Evolutionary conservation across 768 basidiomycete genomes (phyloP), one percentile per base, ranked within the genome.

Genomic region (Mycena rosella): DNA sequence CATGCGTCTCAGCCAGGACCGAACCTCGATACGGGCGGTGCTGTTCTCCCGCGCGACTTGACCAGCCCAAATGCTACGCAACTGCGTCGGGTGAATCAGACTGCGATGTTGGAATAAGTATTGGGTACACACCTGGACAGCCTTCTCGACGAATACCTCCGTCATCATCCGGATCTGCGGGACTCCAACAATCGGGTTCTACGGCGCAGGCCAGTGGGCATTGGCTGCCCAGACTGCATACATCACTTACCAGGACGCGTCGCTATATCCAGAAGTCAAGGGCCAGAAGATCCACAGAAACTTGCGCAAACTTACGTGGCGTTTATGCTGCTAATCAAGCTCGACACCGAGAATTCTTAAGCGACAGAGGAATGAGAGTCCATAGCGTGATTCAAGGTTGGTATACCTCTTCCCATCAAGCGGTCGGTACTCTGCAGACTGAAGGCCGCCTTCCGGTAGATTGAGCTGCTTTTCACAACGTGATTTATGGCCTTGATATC

Each of bases 141-240:
- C 68, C 61, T 84, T 84, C 7, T 76, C 77, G 14, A 81, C 49
- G 79, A 85, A 59, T 15, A 80, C 76, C 5, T 76, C 74, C 0
- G 81, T 81, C 6, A 85, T 48, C 13, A 76, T 78, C 0, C 83
- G 78, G 32, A 86, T 78, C 62, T 85, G 85, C 0, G 76, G 73
- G 1, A 78, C 77, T 3, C 83, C 81, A 45, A 86, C 86, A 3
- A 83, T 82, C 13, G 84, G 85, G 52, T 85, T 86, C 85, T 83
- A 42, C 20, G 13, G 4, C 5, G 42, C 20, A 24, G n/a, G n/a
- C n/a, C n/a, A n/a, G n/a, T n/a, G n/a, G n/a, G 5, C 11, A 6
- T 6, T 34, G 11, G 11, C 11, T 34, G 32, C 6, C 8, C 27
- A n/a, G n/a, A n/a, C n/a, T n/a, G n/a, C n/a, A n/a, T n/a, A n/a